A percentile compares a stretch with the other conserved stretches of the same genome.
Conservation (phyloP, 2,329 filamentous ascomycete genomes). For the Ceratocystis huliohia region DNA sequence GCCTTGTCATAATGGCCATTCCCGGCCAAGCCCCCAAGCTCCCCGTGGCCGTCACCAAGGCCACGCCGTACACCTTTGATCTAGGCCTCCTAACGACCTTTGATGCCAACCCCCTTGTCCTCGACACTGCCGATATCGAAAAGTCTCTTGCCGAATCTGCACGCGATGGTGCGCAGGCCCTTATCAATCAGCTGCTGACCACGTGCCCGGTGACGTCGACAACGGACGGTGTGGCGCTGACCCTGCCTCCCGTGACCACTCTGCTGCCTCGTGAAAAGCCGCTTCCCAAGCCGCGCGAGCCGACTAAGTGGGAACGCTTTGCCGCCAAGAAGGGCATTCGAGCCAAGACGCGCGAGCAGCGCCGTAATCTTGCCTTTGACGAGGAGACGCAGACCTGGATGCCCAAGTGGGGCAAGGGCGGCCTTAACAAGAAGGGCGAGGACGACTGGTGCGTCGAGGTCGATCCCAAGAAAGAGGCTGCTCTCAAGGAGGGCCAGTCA, state of each 20-base stretch:
- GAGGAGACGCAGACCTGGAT: constrained; percentile 78
- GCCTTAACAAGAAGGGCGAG: constrained; percentile 72
- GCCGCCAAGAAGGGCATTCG: constrained; percentile 95
- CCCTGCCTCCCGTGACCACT: constrained; percentile 58
- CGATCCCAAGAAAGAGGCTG: constrained; percentile 58
- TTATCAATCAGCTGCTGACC: constrained; percentile 88
- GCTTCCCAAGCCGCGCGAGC: constrained; percentile 64
- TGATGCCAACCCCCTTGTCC: constrained; percentile 70
- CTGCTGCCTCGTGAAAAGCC: constrained; percentile 82
- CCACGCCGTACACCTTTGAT: constrained; percentile 85
- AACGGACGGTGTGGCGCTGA: constrained; percentile 58
- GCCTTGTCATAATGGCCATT: constrained; percentile 27
- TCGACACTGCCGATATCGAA: constrained; percentile 46
- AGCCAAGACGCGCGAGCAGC: constrained; percentile 67
- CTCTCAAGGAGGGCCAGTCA: constrained; percentile 48
- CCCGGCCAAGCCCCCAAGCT: constrained; percentile 36
- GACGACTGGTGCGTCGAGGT: constrained; percentile 88
- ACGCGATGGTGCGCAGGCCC: constrained; percentile 77
- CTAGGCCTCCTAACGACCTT: constrained; percentile 74
- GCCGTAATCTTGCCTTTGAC: constrained; percentile 66
- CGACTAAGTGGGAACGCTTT: constrained; percentile 93
- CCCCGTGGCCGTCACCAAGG: constrained; percentile 59
- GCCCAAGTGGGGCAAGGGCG: constrained; percentile 90
- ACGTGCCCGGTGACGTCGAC: constrained; percentile 69
- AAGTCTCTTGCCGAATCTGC: constrained; percentile 58